Evolutionary conservation across 1,284 basidiomycete genomes (phyloP).

Genomic region (Rhodotorula sp.): DNA sequence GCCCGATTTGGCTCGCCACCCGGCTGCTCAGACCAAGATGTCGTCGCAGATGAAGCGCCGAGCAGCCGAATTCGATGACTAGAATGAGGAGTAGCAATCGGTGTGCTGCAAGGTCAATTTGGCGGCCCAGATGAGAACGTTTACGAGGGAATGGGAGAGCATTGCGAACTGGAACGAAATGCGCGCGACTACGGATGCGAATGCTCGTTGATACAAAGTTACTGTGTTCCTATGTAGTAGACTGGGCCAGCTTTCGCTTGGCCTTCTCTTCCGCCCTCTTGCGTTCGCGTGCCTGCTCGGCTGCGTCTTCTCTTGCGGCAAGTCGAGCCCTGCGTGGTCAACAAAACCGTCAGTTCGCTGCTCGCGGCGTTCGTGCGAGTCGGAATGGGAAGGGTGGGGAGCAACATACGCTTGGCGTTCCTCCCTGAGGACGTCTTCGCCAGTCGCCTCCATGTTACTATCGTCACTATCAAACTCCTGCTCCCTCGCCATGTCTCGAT

Average conservation of each 20-base stretch:
- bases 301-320: slow-evolving; percentile 26
- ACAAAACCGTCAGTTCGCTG: neutral
- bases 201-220: no score
- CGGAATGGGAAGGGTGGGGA: neutral
- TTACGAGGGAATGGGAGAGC: neutral
- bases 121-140: neutral
- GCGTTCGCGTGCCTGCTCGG: slow-evolving; percentile 26
- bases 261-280: slow-evolving; percentile 23
- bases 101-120: neutral
- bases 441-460: slow-evolving; percentile 35
- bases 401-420: slow-evolving; percentile 31
- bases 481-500: slow-evolving; percentile 2
- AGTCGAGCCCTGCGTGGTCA: slow-evolving; percentile 16
- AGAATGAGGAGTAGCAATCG: neutral
- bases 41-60: slow-evolving; percentile 16
- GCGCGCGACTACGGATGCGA: neutral
- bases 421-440: slow-evolving; percentile 17
- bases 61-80: slow-evolving; percentile 10
- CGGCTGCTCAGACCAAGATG: slow-evolving; percentile 69
- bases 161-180: neutral
- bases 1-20: slow-evolving; percentile 80
- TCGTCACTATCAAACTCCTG: slow-evolving; percentile 27
- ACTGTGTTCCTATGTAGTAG: neutral
- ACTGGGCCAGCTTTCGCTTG: slow-evolving; percentile 9
- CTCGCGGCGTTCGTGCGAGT: neutral